Evolutionary conservation across 805 yeast genomes (phyloP).

Genomic region (Kuraishia floccosa): DNA sequence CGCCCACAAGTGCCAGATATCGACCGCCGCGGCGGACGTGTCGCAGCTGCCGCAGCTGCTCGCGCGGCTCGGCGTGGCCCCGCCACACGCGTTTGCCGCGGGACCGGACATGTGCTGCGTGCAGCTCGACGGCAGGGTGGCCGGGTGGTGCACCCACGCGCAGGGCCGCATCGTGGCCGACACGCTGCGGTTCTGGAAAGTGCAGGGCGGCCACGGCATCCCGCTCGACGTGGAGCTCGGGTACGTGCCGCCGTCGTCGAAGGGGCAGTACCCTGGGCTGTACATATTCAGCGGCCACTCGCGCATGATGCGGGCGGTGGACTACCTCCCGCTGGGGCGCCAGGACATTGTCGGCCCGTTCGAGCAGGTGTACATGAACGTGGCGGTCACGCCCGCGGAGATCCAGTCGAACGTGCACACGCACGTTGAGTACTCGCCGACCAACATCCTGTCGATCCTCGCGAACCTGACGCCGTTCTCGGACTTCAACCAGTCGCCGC

Average conservation of each 20-base stretch:
- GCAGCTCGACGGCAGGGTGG: slow-evolving; percentile 82
- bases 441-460: slow-evolving; percentile 85
- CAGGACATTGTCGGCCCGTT: slow-evolving; percentile 92
- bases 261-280: slow-evolving; percentile 97
- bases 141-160: slow-evolving; percentile 91
- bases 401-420: slow-evolving; percentile 71
- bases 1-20: slow-evolving; percentile 86
- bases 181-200: slow-evolving; percentile 87
- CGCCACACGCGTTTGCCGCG: slow-evolving; percentile 71
- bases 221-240: slow-evolving; percentile 90
- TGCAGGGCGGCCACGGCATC: slow-evolving; percentile 64
- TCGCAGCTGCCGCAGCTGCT: slow-evolving; percentile 57
- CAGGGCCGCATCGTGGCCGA: slow-evolving; percentile 83
- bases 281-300: slow-evolving; percentile 86
- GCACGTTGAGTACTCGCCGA: slow-evolving; percentile 93
- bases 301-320: slow-evolving; percentile 93
- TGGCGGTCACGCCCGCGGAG: slow-evolving; percentile 91
- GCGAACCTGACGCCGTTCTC: slow-evolving; percentile 98
- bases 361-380: slow-evolving; percentile 94
- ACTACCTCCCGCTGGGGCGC: slow-evolving; percentile 76
- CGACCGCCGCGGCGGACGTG: slow-evolving; percentile 69
- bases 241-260: slow-evolving; percentile 87
- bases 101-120: slow-evolving; percentile 87
- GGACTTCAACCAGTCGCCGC: slow-evolving; percentile 97
- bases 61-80: slow-evolving; percentile 67